Evolutionary conservation across 208 protist genomes (phyloP).

Genomic region (Crithidia mellificae): DNA sequence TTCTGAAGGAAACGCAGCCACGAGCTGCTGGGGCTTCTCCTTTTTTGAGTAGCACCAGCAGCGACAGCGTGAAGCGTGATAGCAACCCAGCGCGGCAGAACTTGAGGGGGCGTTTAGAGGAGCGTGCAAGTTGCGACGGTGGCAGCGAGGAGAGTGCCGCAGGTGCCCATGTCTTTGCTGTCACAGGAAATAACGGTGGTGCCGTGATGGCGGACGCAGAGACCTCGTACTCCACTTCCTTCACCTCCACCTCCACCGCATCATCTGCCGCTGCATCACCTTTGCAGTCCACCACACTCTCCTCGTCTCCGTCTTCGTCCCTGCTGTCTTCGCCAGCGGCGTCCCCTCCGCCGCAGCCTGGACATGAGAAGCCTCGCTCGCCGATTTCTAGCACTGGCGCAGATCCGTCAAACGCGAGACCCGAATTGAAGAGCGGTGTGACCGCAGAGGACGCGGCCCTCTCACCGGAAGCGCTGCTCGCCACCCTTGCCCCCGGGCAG

Average conservation of each 20-base stretch:
- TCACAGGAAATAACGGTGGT: neutral
- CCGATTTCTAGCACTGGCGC: too few relatives aligned
- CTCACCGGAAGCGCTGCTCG: slow-evolving; percentile 5
- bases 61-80: neutral
- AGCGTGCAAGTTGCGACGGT: neutral
- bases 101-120: neutral
- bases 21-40: too few relatives aligned
- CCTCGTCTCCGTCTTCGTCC: neutral
- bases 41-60: neutral
- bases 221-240: neutral
- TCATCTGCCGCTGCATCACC: neutral
- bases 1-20: too few relatives aligned
- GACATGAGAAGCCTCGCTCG: too few relatives aligned
- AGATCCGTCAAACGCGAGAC: too few relatives aligned
- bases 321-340: neutral
- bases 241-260: neutral
- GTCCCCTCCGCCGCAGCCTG: neutral
- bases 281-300: neutral
- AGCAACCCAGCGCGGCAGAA: too few relatives aligned
- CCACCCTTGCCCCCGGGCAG: slow-evolving; percentile 9
- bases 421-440: too few relatives aligned
- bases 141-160: neutral
- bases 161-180: neutral
- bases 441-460: neutral
- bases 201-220: neutral